Conservation (phyloP, 441 rosid species). For the Capsella rubella region DNA sequence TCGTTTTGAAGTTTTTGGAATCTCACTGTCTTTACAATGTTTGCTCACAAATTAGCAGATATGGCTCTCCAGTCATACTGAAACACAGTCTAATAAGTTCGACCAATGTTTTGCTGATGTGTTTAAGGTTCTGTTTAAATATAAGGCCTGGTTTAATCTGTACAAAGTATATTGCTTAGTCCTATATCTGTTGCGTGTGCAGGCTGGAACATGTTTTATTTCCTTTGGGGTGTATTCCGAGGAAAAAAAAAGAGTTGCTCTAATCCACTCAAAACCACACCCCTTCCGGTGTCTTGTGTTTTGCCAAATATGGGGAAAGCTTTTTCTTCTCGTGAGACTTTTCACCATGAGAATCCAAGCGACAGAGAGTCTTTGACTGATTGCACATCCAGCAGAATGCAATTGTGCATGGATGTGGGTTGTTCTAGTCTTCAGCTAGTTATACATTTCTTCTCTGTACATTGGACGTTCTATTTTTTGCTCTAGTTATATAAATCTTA, state of each 20-base stretch:
- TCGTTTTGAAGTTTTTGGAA: background rate
- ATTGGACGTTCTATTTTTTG: constrained; percentile 15
- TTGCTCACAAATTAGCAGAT: constrained; percentile 36
- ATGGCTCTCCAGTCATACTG: constrained; percentile 13
- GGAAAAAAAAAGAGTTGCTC: constrained; percentile 57
- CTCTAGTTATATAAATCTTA: constrained; percentile 7
- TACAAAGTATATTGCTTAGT: constrained; percentile 22
- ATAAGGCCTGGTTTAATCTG: constrained; percentile 11
- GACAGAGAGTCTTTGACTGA: constrained; percentile 43
- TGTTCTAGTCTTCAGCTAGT: constrained; percentile 33
- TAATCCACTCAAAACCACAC: constrained; percentile 49
- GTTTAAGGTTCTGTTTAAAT: background rate
- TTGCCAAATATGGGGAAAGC: constrained; percentile 46
- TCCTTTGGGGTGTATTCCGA: constrained; percentile 95
- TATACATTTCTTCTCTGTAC: constrained; percentile 20
- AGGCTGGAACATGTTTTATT: constrained; percentile 95
- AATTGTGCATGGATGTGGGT: constrained; percentile 44
- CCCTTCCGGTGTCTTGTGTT: constrained; percentile 45
- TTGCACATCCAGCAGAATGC: constrained; percentile 28
- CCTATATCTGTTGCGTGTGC: constrained; percentile 36
- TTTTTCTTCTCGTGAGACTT: constrained; percentile 45
- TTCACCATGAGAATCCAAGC: constrained; percentile 42
- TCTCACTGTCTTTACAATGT: constrained; percentile 17
- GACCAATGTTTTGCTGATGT: constrained; percentile 2
- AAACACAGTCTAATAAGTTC: constrained; percentile 9